These are phyloP conservation scores for Acidomyces sp. DNA, from an alignment of 495 filamentous ascomycete species.

Conservation along the genomic window DNA sequence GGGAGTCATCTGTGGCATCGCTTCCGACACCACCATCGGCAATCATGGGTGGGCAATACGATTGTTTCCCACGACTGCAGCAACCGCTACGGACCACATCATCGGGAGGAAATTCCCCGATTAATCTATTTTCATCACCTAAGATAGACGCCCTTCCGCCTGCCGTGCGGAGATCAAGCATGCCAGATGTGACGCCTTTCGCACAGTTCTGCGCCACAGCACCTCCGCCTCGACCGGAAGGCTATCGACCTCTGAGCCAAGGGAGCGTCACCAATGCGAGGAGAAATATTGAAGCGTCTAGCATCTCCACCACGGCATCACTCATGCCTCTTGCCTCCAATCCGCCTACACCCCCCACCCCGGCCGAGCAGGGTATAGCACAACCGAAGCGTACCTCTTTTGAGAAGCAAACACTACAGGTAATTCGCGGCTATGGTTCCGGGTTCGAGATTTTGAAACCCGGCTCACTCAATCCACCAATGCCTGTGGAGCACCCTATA, in stretches of 20 bases:
- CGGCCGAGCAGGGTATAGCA: constrained; percentile 20
- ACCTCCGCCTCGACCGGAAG: constrained; percentile 1
- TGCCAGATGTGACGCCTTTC: constrained; percentile 19
- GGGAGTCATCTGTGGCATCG: constrained; percentile 18
- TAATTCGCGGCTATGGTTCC: constrained; percentile 44
- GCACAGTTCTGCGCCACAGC: constrained; percentile 15
- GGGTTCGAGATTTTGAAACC: constrained; percentile 49
- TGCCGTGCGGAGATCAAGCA: constrained; percentile 11
- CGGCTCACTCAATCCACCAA: constrained; percentile 32
- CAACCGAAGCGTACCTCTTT: constrained; percentile 16
- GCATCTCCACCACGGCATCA: not conserved
- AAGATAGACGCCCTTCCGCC: constrained; percentile 14
- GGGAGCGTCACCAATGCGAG: not conserved
- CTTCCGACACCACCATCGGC: constrained; percentile 7
- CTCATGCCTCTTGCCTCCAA: not conserved
- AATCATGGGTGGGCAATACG: constrained; percentile 1
- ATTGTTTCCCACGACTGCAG: constrained; percentile 23
- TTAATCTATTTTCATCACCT: constrained; percentile 7
- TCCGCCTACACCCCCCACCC: not conserved
- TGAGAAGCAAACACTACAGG: constrained; percentile 33
- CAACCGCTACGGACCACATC: not conserved
- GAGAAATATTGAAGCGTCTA: not conserved
- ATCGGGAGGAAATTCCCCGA: not conserved
- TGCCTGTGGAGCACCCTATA: constrained; percentile 3
- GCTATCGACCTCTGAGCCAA: not conserved